A percentile compares a stretch with the other conserved stretches of the same genome.
phyloP scores from a whole-genome alignment of 352 stramenopile species.

The Phytophthora litchii region DNA sequence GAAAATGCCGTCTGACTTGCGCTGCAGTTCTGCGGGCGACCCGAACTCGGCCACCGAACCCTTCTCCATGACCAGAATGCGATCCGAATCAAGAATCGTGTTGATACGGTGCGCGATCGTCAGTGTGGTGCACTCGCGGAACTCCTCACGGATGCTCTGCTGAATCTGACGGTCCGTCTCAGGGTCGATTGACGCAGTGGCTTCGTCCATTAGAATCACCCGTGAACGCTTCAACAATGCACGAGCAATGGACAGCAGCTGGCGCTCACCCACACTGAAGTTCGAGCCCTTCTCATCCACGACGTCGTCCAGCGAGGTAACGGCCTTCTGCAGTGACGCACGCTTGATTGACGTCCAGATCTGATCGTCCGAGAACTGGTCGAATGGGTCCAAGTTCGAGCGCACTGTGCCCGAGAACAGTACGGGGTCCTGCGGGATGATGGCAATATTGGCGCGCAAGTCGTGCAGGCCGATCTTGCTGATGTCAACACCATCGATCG shows the following conservation, averaged over 20 bases:
- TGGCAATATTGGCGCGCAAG: conserved; percentile 44
- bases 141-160: conserved; percentile 90
- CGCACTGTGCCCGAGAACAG: conserved; percentile 90
- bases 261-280: conserved; percentile 94
- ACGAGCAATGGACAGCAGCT: conserved; percentile 95
- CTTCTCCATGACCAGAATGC: conserved; percentile 90
- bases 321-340: conserved; percentile 33
- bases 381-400: conserved; percentile 91
- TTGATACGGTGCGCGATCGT: conserved; percentile 95
- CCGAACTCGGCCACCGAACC: conserved; percentile 33
- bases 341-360: conserved; percentile 34
- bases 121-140: conserved; percentile 90
- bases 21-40: conserved; percentile 47
- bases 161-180: conserved; percentile 69
- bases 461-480: conserved; percentile 37
- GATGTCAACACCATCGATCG: conserved; percentile 89
- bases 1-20: conserved; percentile 22
- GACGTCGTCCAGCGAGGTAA: conserved; percentile 92
- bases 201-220: conserved; percentile 95
- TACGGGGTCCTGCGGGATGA: conserved; percentile 90
- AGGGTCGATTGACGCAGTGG: conserved; percentile 91
- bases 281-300: conserved; percentile 94
- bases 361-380: conserved; percentile 36
- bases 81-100: conserved; percentile 94
- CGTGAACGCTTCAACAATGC: conserved; percentile 90